Percentiles rank a stretch among this genome's conserved stretches.
Evolutionary conservation across 1,284 basidiomycete genomes (phyloP).

Genomic region (Serendipita sp.): DNA sequence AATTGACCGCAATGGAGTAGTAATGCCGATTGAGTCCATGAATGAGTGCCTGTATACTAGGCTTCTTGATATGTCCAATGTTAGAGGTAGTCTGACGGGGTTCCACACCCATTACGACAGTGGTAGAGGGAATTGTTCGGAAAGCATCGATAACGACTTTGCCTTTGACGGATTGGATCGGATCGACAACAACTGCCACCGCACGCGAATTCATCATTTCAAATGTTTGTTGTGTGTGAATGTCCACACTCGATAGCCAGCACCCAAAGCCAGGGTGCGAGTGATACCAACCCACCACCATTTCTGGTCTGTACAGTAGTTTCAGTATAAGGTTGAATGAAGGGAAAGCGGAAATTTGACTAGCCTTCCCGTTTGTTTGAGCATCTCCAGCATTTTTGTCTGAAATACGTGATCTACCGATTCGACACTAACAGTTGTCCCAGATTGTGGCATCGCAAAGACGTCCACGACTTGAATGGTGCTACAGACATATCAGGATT

Average conservation of each 20-base stretch:
- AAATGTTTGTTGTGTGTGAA: constrained; percentile 98
- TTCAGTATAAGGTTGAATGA: neutral
- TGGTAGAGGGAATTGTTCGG: constrained; percentile 82
- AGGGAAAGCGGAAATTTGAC: constrained; percentile 17
- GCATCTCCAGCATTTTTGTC: constrained; percentile 96
- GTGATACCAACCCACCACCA: constrained; percentile 99
- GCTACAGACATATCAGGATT: neutral
- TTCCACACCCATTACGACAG: constrained; percentile 80
- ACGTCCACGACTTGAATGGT: constrained; percentile 79
- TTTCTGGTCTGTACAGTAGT: constrained; percentile 63
- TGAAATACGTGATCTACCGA: constrained; percentile 99
- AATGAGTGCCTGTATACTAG: constrained; percentile 91
- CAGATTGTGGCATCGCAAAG: constrained; percentile 99
- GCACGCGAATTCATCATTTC: constrained; percentile 90
- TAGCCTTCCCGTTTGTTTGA: constrained; percentile 96
- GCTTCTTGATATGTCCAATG: constrained; percentile 97
- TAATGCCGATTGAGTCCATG: constrained; percentile 94
- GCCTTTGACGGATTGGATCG: constrained; percentile 97
- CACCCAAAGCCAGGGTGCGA: constrained; percentile 99
- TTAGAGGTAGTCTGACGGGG: constrained; percentile 96
- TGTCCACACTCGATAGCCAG: constrained; percentile 97
- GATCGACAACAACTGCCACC: constrained; percentile 96
- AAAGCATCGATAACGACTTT: constrained; percentile 99
- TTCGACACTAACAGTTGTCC: constrained; percentile 96
- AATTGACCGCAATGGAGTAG: constrained; percentile 92